Evolutionary conservation across 352 stramenopile species (phyloP), one percentile per base, ranked within the genome.

Genomic region (Phytophthora tubulina): DNA sequence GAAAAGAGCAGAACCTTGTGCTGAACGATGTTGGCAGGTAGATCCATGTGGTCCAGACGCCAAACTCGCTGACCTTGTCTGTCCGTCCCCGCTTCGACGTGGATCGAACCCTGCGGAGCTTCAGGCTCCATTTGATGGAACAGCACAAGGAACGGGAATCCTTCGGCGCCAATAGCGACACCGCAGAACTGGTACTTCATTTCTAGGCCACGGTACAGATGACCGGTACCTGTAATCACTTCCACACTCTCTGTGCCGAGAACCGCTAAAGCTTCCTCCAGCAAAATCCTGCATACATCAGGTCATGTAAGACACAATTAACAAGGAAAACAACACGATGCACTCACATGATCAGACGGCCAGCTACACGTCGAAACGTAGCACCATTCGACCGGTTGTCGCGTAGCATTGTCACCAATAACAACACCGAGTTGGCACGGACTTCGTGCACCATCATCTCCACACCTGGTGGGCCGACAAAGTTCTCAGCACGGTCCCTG

Each of bases 101-200:
- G 68, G 48, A 81, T 79, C 17, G 62, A 86, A 21, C 83, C 79
- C 52, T 76, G 63, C 11, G 63, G 46, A 0, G 73, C 76, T 9
- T 74, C 57, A 0, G 80, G 80, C 14, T 90, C 80, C 73, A 88
- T 85, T 73, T 87, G 78, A 4, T 76, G 70, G 44, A 87, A 89
- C 3, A 85, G 35, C 30, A 80, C 67, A 17, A 89, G 72, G 39
- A 92, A 79, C n/a, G 81, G 73, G 3, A 78, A 70, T 0, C 80
- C 81, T n/a, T 79, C 67, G 0, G 80, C 60, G 8, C 80, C 76
- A 4, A 91, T 68, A 31, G 72, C 62, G 7, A 91, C 57, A 0
- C 81, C 80, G 45, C 80, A 90, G 41, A 85, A 59, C 13, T 46
- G 45, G 1, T 76, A 44, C 3, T 51, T 62, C 5, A 68, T 63